Evolutionary conservation across 352 stramenopile genomes (phyloP).

Genomic region (Globisporangium nodosum): DNA sequence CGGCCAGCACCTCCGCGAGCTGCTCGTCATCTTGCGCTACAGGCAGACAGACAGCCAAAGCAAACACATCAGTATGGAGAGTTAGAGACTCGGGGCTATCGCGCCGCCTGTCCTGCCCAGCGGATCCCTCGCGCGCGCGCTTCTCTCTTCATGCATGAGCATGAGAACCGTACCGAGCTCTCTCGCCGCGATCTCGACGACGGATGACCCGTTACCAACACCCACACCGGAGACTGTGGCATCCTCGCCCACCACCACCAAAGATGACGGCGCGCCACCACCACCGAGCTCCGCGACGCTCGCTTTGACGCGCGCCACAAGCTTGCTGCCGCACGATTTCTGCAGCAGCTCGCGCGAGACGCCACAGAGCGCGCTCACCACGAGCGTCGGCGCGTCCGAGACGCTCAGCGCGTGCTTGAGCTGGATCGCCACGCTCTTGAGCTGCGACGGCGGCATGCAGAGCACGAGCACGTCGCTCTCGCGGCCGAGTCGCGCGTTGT

Average conservation of each 20-base stretch:
- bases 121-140: too few relatives aligned
- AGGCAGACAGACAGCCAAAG: not conserved
- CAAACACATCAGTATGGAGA: not conserved
- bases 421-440: constrained; percentile 66
- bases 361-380: constrained; percentile 47
- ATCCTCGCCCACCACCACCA: not conserved
- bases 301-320: constrained; percentile 29
- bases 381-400: constrained; percentile 18
- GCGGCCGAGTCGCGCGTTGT: constrained; percentile 46
- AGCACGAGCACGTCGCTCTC: constrained; percentile 59
- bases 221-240: not conserved
- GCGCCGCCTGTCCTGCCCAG: too few relatives aligned
- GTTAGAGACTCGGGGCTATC: too few relatives aligned
- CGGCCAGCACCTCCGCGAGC: constrained; percentile 8
- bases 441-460: constrained; percentile 59
- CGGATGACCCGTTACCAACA: constrained; percentile 6
- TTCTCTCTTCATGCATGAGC: too few relatives aligned
- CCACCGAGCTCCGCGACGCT: constrained; percentile 7
- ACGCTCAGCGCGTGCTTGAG: constrained; percentile 45
- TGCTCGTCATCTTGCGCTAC: not conserved
- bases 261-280: too few relatives aligned
- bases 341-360: constrained; percentile 29
- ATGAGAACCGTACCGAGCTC: constrained; percentile 5
- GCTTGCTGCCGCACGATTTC: constrained; percentile 37
- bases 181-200: constrained; percentile 4